Base-by-base conservation (phyloP, 139 green algal species). In the Zygnema cylindricum region DNA sequence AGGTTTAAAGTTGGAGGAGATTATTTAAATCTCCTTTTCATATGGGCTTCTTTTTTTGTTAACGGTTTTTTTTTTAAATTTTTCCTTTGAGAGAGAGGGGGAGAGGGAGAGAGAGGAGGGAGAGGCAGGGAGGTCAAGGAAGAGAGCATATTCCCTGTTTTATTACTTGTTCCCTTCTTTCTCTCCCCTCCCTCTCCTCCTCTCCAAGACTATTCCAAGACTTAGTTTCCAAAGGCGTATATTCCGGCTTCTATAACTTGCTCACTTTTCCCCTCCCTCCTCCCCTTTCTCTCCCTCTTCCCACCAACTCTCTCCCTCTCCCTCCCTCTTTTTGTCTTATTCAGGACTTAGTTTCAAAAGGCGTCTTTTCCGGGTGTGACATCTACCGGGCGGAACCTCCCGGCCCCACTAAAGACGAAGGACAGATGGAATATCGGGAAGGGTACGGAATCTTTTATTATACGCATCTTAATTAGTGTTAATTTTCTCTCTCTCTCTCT, bases 311-410 rank as follows among this genome's bases (percentile, higher is more conserved):
- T 63, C 49, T 63, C 49, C 49, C 49, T 63, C 49, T 25, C 49
- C 49, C 49, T 63, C 49, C 16, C 49, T 25, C 16, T 63, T 63
- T 16, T 63, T 63, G 7, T 63, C 16, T 16, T 63, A 25, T 63
- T 63, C 71, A 79, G 71, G 71, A 79, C 3, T 79, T 79, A 43
- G 38, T 79, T 3, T 11, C 3, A 41, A 79, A 11, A 43, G 16
- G 16, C 71, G 16, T 79, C 11, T 79, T 54, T 43, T 40, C 36
- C 11, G 71, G 71, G 3, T 79, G 71, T 16, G 36, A 41, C 36
- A 41, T 79, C 11, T 79, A 79, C 16, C 71, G 71, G 16, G 71
- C 71, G 71, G 71, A 79, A 16, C 71, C 71, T 7, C 16, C 71
- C 7, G 71, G 71, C 36, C 71, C 71, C 71, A 79, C 71, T 16